These are phyloP conservation scores for Syncephalastrum contaminatum DNA, from an alignment of 371 early-diverging fungal species.

Conservation along the genomic window DNA sequence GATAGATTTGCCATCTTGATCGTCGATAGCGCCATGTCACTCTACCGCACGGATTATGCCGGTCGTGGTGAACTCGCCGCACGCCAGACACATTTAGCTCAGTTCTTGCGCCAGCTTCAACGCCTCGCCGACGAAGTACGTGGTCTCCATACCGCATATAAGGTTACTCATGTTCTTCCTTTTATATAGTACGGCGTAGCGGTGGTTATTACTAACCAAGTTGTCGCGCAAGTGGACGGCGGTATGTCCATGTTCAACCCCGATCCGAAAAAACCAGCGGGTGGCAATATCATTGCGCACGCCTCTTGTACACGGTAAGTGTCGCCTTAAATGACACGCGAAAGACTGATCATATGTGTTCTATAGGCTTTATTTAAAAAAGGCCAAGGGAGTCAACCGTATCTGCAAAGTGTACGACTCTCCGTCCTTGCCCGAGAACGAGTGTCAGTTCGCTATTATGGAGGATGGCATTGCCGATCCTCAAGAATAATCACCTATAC, in stretches of 20 bases:
- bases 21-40: constrained; percentile 96
- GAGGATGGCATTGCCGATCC: constrained; percentile 67
- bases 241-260: constrained; percentile 88
- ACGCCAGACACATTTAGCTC: constrained; percentile 96
- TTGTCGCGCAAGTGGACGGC: constrained; percentile 97
- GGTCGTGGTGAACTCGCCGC: constrained; percentile 99
- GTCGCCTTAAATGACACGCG: neutral
- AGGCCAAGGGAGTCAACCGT: constrained; percentile 82
- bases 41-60: constrained; percentile 98
- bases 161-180: neutral
- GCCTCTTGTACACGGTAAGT: constrained; percentile 73
- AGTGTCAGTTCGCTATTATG: constrained; percentile 68
- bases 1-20: constrained; percentile 84
- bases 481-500: constrained; percentile 10
- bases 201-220: constrained; percentile 96
- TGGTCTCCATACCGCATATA: no score
- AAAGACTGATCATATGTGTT: neutral
- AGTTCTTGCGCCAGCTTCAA: constrained; percentile 88
- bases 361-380: constrained; percentile 74
- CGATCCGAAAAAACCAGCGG: constrained; percentile 98
- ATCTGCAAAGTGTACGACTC: constrained; percentile 92
- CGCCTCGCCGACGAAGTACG: constrained; percentile 96
- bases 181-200: constrained; percentile 36
- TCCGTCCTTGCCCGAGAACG: constrained; percentile 81
- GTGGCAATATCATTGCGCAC: constrained; percentile 99